Evolutionary conservation across 495 filamentous ascomycete genomes (phyloP), one percentile per base, ranked within the genome.

Genomic region (Aspergillus saccharolyticus): DNA sequence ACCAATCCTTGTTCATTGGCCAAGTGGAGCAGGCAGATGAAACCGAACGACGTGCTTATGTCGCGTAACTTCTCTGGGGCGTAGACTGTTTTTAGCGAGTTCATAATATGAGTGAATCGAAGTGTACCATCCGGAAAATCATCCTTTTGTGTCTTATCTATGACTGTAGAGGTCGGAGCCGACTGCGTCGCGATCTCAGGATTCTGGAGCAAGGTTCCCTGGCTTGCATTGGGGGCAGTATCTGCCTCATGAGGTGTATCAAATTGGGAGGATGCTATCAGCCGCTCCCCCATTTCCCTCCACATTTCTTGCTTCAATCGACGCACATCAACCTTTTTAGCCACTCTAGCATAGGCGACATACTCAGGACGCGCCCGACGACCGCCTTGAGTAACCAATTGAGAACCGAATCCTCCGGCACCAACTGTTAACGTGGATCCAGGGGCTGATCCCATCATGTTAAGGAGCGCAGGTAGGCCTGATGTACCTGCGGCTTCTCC

Each of bases 281-380:
- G 61, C 12, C 70, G 71, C 42, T 77, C 71, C 18, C 85, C 88
- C 71, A 96, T 89, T 7, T 90, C 89, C 70, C 81, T 87, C 95
- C 95, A 99, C 66, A 99, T 85, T 68, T 99, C 91, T 69, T 92
- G 88, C 75, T 99, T 99, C 64, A 99, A 74, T 67, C 91, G 77
- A 50, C 93, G 80, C 0, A 97, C 91, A 66, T 99, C 95, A n/a
- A 99, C 95, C 78, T 97, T 99, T 82, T 96, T 99, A 15, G 95
- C 95, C 21, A 95, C 88, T 24, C 91, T 81, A 17, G 95, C 95
- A 69, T 96, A 99, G 67, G 96, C 89, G 25, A 99, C 90, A 58
- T 99, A 97, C 69, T 97, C 94, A 0, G 94, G 95, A 62, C 93
- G 74, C 30, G 93, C 68, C 45, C 94, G 77, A 49, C 93, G 74